Conservation (phyloP, 2,329 filamentous ascomycete species). For the Ophiognomonia clavigignenti-juglandacearum region DNA sequence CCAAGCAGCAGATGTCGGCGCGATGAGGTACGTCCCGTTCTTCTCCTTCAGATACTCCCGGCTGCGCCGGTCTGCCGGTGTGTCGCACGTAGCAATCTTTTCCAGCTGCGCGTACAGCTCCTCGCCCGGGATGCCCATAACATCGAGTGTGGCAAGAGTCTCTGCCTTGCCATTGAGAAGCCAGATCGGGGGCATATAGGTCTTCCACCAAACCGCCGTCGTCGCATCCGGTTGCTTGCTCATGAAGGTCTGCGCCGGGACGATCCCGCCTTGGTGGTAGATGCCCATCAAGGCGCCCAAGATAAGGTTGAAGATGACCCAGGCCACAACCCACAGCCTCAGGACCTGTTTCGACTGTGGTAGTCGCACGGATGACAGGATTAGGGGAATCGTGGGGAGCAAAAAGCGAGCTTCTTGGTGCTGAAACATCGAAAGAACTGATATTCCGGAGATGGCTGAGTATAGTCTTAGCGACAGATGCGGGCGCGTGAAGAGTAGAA, state of each 20-base stretch:
- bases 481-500: constrained; percentile 54
- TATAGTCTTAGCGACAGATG: constrained; percentile 58
- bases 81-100: constrained; percentile 58
- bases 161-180: constrained; percentile 72
- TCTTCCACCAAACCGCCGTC: constrained; percentile 79
- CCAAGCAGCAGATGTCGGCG: constrained; percentile 67
- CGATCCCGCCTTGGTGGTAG: constrained; percentile 75
- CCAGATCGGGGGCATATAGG: constrained; percentile 78
- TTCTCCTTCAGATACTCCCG: constrained; percentile 55
- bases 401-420: constrained; percentile 80
- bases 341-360: constrained; percentile 49
- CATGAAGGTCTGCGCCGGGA: constrained; percentile 71
- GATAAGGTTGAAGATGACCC: constrained; percentile 65
- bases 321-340: constrained; percentile 53
- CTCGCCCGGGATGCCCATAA: constrained; percentile 66
- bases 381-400: constrained; percentile 69
- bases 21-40: constrained; percentile 65
- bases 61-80: constrained; percentile 49
- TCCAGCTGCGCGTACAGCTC: constrained; percentile 55
- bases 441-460: constrained; percentile 68
- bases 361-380: constrained; percentile 67
- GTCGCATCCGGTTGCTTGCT: constrained; percentile 65
- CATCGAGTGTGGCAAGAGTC: constrained; percentile 63
- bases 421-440: constrained; percentile 67
- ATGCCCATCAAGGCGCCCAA: constrained; percentile 72